Evolutionary conservation across 2,329 filamentous ascomycete species (phyloP).

Genomic region (Chlorencoelia australis): DNA sequence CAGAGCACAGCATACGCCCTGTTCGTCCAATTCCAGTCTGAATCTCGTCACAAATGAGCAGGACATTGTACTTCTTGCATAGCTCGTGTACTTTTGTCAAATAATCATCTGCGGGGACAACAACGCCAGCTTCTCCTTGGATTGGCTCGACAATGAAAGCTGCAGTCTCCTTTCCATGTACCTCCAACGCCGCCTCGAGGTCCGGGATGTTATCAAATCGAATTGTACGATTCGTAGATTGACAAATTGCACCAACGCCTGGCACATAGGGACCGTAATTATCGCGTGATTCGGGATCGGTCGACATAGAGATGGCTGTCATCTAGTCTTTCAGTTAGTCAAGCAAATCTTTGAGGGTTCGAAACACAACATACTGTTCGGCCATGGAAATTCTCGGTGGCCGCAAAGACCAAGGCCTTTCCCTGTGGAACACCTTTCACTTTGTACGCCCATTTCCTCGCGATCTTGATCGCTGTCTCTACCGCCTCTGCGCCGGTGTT

Average conservation of each 20-base stretch:
- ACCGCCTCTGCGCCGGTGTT: slow-evolving; percentile 96
- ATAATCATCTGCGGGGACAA: slow-evolving; percentile 88
- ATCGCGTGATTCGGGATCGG: slow-evolving; percentile 83
- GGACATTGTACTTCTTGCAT: slow-evolving; percentile 90
- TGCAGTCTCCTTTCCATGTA: slow-evolving; percentile 74
- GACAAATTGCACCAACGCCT: slow-evolving; percentile 68
- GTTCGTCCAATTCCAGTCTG: slow-evolving; percentile 96
- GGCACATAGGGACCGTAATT: slow-evolving; percentile 97
- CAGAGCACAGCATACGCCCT: slow-evolving; percentile 82
- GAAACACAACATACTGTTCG: slow-evolving; percentile 57
- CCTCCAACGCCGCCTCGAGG: slow-evolving; percentile 67
- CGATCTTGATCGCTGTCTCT: slow-evolving; percentile 92
- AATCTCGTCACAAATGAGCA: slow-evolving; percentile 96
- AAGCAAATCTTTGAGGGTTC: slow-evolving; percentile 1
- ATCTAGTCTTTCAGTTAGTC: slow-evolving; percentile 38
- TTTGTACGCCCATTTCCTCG: slow-evolving; percentile 97
- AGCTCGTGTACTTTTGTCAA: slow-evolving; percentile 68
- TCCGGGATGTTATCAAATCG: slow-evolving; percentile 79
- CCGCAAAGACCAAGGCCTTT: slow-evolving; percentile 76
- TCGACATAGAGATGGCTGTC: slow-evolving; percentile 89
- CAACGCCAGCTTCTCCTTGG: slow-evolving; percentile 93
- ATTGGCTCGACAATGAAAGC: slow-evolving; percentile 95
- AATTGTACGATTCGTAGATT: slow-evolving; percentile 67
- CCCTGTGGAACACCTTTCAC: slow-evolving; percentile 79
- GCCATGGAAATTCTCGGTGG: slow-evolving; percentile 90